Percentiles rank a stretch among this genome's conserved stretches.
phyloP scores from a whole-genome alignment of 2,329 filamentous ascomycete species.

The Karstenula rhodostoma region DNA sequence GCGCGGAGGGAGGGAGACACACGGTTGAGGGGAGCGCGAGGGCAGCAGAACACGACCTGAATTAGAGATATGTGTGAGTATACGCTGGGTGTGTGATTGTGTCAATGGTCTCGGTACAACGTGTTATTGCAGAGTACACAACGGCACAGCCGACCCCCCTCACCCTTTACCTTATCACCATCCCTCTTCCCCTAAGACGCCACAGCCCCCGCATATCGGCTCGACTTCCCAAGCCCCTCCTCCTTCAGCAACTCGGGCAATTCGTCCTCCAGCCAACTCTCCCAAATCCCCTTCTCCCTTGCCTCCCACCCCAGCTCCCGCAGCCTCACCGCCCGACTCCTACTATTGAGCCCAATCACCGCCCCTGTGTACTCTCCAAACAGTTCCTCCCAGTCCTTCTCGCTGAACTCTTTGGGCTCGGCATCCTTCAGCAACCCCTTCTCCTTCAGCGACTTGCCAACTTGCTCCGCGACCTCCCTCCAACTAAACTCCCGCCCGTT shows the following conservation, averaged over 20 bases:
- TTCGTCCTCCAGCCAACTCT: constrained; percentile 55
- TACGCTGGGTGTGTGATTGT: no score
- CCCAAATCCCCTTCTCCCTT: constrained; percentile 52
- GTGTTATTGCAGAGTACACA: no score
- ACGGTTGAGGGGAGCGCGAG: no score
- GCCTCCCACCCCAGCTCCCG: constrained; percentile 57
- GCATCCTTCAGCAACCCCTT: constrained; percentile 83
- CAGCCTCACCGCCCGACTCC: constrained; percentile 55
- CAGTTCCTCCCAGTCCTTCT: constrained; percentile 52
- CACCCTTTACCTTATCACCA: background rate
- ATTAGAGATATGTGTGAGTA: no score
- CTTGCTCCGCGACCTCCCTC: constrained; percentile 83
- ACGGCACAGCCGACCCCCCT: no score
- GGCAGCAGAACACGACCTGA: no score
- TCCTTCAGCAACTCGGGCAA: constrained; percentile 50
- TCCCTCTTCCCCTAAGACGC: background rate
- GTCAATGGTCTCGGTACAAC: no score
- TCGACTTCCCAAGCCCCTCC: constrained; percentile 7
- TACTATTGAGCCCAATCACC: constrained; percentile 54
- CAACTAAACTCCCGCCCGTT: constrained; percentile 55
- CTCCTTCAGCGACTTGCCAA: constrained; percentile 91
- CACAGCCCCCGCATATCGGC: background rate
- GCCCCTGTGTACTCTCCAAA: constrained; percentile 48
- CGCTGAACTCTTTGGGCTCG: constrained; percentile 46
- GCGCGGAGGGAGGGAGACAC: no score